Evolutionary conservation across 371 early-diverging fungal genomes (phyloP).

Genomic region (Mucor piriformis): DNA sequence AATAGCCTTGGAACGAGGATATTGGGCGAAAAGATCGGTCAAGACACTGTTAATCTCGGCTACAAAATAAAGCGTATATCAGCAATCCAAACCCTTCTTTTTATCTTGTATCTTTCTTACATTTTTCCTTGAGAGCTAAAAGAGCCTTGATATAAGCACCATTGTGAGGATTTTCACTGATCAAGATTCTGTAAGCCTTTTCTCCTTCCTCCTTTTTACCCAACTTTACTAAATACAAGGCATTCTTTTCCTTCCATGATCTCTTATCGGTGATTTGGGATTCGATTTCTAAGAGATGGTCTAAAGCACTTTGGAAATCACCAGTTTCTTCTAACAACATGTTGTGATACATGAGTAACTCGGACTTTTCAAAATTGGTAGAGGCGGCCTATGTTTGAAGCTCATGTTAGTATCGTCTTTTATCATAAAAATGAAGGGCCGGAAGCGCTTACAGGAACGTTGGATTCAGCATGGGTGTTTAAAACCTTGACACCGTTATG

Average conservation of each 20-base stretch:
- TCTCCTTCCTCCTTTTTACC: slow-evolving; percentile 76
- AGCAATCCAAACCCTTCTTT: neutral
- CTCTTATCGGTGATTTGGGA: slow-evolving; percentile 73
- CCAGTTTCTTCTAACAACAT: slow-evolving; percentile 80
- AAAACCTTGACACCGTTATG: slow-evolving; percentile 77
- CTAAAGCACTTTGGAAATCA: slow-evolving; percentile 74
- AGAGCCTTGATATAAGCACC: slow-evolving; percentile 71
- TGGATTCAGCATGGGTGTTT: slow-evolving; percentile 67
- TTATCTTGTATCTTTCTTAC: slow-evolving; percentile 18
- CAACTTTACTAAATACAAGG: slow-evolving; percentile 65
- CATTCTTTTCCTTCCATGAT: slow-evolving; percentile 77
- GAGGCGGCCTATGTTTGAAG: slow-evolving; percentile 45
- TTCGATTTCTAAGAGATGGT: slow-evolving; percentile 74
- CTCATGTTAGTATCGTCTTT: neutral
- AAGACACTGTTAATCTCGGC: slow-evolving; percentile 42
- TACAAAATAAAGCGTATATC: neutral
- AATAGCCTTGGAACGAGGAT: slow-evolving; percentile 83
- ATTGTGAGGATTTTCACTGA: slow-evolving; percentile 84
- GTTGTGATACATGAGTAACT: slow-evolving; percentile 79
- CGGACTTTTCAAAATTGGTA: slow-evolving; percentile 73
- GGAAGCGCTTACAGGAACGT: slow-evolving; percentile 15
- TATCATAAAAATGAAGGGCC: neutral
- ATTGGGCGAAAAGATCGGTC: slow-evolving; percentile 66
- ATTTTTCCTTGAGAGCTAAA: slow-evolving; percentile 50
- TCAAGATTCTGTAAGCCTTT: slow-evolving; percentile 68